Conservation (phyloP, 306 rosid species). For the Citrullus mucosospermus region DNA sequence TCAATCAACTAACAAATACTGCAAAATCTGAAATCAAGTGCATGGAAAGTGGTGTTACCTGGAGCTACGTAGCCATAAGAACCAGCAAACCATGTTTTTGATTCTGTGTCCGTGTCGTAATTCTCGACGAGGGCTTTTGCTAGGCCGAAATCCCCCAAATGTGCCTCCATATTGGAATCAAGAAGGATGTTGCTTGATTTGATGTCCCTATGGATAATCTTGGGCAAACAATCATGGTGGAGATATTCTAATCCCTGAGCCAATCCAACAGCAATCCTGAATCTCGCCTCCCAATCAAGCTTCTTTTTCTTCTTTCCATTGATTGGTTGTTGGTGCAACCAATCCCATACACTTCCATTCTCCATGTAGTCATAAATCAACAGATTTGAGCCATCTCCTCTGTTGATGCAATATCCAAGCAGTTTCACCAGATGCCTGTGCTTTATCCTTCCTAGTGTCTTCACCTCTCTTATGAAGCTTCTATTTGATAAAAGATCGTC, state of each 20-base stretch:
- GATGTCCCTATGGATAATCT: conserved; percentile 79
- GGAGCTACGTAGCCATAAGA: conserved; percentile 94
- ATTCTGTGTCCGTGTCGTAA: conserved; percentile 53
- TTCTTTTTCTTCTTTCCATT: conserved; percentile 34
- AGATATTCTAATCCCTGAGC: conserved; percentile 85
- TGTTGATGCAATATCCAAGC: conserved; percentile 69
- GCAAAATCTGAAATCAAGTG: not conserved
- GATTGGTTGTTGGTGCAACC: conserved; percentile 55
- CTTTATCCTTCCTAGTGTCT: conserved; percentile 80
- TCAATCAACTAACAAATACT: not conserved
- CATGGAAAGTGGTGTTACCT: conserved; percentile 25
- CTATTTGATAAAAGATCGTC: conserved; percentile 60
- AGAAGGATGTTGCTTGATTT: conserved; percentile 75
- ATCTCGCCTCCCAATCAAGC: conserved; percentile 82
- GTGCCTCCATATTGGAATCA: conserved; percentile 83
- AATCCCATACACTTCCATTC: conserved; percentile 90
- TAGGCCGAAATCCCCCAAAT: conserved; percentile 90
- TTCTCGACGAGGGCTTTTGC: conserved; percentile 58
- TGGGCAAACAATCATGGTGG: conserved; percentile 86
- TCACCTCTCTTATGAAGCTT: conserved; percentile 72
- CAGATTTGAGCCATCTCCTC: conserved; percentile 54
- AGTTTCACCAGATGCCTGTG: conserved; percentile 88
- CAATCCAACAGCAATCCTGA: conserved; percentile 67
- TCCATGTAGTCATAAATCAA: conserved; percentile 81
- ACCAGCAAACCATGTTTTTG: conserved; percentile 72